phyloP scores from a whole-genome alignment of 495 filamentous ascomycete species.

The Aspergillus incahuasiensis region DNA sequence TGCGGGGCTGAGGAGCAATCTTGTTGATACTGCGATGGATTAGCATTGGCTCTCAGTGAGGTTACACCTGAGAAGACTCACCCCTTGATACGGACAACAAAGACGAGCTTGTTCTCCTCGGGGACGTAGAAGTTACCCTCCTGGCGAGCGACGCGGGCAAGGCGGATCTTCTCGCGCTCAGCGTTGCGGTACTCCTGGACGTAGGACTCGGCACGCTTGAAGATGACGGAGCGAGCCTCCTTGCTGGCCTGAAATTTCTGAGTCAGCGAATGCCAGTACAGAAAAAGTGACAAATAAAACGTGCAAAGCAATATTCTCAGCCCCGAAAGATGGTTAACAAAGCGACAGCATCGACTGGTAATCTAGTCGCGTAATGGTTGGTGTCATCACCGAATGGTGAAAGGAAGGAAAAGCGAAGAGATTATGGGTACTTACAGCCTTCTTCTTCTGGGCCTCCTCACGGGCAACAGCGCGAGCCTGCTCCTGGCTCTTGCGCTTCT shows the following conservation, averaged over 20 bases:
- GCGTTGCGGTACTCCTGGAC: constrained; percentile 97
- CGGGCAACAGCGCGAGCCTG: constrained; percentile 86
- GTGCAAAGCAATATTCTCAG: constrained; percentile 61
- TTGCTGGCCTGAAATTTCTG: constrained; percentile 70
- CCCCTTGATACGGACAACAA: constrained; percentile 99
- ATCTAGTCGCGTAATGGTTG: constrained; percentile 84
- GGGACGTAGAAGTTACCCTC: constrained; percentile 90
- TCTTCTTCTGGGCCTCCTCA: constrained; percentile 76
- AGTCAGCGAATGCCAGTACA: constrained; percentile 37
- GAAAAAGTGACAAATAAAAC: constrained; percentile 15
- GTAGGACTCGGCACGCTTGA: constrained; percentile 99
- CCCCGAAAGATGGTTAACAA: constrained; percentile 99
- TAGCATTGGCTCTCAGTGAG: constrained; percentile 14
- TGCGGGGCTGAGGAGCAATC: constrained; percentile 99
- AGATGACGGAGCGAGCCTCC: constrained; percentile 94
- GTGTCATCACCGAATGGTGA: constrained; percentile 63
- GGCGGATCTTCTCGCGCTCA: constrained; percentile 97
- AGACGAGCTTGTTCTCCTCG: constrained; percentile 93
- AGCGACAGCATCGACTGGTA: constrained; percentile 88
- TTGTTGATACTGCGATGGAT: constrained; percentile 86
- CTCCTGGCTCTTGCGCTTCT: constrained; percentile 99
- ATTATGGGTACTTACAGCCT: constrained; percentile 68
- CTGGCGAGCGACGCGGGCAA: constrained; percentile 80
- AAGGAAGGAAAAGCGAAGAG: constrained; percentile 19
- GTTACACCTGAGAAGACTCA: constrained; percentile 28